Evolutionary conservation across 2,329 filamentous ascomycete genomes (phyloP).

Genomic region (Ascochyta clinopodiicola): DNA sequence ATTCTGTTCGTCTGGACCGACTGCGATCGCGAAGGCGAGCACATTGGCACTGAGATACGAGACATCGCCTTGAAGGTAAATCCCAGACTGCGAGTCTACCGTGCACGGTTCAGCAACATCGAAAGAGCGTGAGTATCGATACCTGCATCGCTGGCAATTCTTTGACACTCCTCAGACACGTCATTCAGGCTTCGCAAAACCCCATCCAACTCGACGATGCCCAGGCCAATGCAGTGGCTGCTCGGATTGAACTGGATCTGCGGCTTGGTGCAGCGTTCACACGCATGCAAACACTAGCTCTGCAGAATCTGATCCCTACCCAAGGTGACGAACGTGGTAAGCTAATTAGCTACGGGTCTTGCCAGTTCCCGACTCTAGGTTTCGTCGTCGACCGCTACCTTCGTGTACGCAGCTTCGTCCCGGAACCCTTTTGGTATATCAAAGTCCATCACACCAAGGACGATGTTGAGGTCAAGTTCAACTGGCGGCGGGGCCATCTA

Average conservation of each 20-base stretch:
- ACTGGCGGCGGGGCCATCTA: slow-evolving; percentile 80
- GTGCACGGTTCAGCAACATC: slow-evolving; percentile 94
- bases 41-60: slow-evolving; percentile 91
- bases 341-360: slow-evolving; percentile 89
- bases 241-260: slow-evolving; percentile 90
- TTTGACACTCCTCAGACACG: slow-evolving; percentile 65
- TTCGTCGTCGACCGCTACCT: slow-evolving; percentile 98
- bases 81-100: slow-evolving; percentile 74
- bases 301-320: slow-evolving; percentile 72
- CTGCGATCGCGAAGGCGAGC: slow-evolving; percentile 96
- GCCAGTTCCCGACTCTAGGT: slow-evolving; percentile 94
- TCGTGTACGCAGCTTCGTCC: slow-evolving; percentile 89
- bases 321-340: slow-evolving; percentile 66
- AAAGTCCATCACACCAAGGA: slow-evolving; percentile 81
- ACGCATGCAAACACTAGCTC: slow-evolving; percentile 78
- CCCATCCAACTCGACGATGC: slow-evolving; percentile 81
- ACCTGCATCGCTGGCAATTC: too few relatives aligned
- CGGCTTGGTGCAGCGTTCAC: slow-evolving; percentile 93
- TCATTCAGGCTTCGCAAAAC: slow-evolving; percentile 79
- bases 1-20: slow-evolving; percentile 97
- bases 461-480: slow-evolving; percentile 79
- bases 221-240: slow-evolving; percentile 85
- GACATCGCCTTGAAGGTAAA: slow-evolving; percentile 80
- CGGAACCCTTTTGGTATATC: slow-evolving; percentile 92
- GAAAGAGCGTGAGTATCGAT: slow-evolving; percentile 75